Evolutionary conservation across 2,329 filamentous ascomycete species (phyloP).

Genomic region (Aspergillus unguis): DNA sequence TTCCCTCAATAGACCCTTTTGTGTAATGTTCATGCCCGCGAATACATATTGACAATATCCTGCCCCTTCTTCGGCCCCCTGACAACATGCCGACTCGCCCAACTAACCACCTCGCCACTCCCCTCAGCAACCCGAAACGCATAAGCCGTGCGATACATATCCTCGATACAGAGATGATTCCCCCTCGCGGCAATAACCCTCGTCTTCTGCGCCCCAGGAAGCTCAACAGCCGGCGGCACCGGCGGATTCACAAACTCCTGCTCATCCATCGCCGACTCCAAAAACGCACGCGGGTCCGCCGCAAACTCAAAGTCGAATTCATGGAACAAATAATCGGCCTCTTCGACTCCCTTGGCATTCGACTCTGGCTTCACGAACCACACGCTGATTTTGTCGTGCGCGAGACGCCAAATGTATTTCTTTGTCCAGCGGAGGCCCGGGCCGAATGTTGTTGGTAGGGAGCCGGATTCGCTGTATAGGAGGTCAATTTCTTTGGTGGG

Average conservation of each 20-base stretch:
- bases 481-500: constrained; percentile 22
- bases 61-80: constrained; percentile 46
- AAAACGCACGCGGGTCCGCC: background rate
- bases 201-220: constrained; percentile 15
- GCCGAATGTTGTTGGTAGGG: constrained; percentile 31
- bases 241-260: constrained; percentile 25
- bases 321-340: constrained; percentile 46
- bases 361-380: constrained; percentile 41
- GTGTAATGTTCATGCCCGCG: background rate
- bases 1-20: too few relatives aligned
- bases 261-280: background rate
- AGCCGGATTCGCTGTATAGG: constrained; percentile 44
- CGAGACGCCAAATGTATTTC: constrained; percentile 45
- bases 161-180: constrained; percentile 46
- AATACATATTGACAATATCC: constrained; percentile 43
- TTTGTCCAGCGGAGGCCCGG: constrained; percentile 36
- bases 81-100: constrained; percentile 46
- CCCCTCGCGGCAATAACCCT: constrained; percentile 37
- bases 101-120: constrained; percentile 36
- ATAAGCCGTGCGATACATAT: constrained; percentile 47
- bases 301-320: constrained; percentile 34
- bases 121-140: constrained; percentile 36
- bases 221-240: constrained; percentile 18
- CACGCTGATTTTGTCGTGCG: constrained; percentile 35
- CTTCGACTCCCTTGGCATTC: constrained; percentile 16